phyloP scores from a whole-genome alignment of 306 rosid species.

The Cucumis cinereus region DNA sequence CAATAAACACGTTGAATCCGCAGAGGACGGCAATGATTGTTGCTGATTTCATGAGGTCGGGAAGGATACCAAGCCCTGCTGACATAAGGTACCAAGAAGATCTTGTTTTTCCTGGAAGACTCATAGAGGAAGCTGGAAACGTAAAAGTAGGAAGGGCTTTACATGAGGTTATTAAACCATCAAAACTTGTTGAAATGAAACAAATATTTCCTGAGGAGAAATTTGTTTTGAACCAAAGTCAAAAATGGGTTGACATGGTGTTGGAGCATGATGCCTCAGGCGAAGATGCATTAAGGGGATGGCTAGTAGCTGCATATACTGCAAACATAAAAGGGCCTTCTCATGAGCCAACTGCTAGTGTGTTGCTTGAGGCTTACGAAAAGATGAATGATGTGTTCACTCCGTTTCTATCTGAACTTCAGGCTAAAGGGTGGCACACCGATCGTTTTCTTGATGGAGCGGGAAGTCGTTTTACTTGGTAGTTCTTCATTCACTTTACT shows the following conservation, averaged over 20 bases:
- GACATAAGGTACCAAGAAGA: constrained; percentile 81
- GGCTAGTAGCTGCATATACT: constrained; percentile 87
- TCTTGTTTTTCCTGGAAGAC: constrained; percentile 50
- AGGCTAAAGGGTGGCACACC: constrained; percentile 91
- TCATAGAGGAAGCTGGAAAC: constrained; percentile 66
- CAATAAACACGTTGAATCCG: constrained; percentile 80
- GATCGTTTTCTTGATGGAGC: constrained; percentile 81
- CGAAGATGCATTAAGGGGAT: constrained; percentile 89
- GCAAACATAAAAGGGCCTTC: constrained; percentile 26
- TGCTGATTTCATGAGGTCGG: constrained; percentile 66
- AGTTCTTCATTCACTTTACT: not conserved
- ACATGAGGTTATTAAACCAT: constrained; percentile 56
- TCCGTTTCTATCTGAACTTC: constrained; percentile 51
- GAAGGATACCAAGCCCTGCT: constrained; percentile 68
- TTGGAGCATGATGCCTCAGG: constrained; percentile 68
- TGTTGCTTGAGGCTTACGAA: constrained; percentile 48
- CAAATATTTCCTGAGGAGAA: constrained; percentile 56
- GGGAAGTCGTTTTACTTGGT: constrained; percentile 61
- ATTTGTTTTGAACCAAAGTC: constrained; percentile 46
- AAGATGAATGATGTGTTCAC: constrained; percentile 55
- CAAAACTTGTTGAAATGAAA: constrained; percentile 44
- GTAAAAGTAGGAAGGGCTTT: constrained; percentile 67
- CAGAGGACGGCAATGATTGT: constrained; percentile 86
- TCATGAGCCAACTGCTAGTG: constrained; percentile 23
- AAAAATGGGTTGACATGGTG: constrained; percentile 60